Percentiles rank a stretch among this genome's conserved stretches.
Conservation (phyloP, 768 basidiomycete genomes). For the Tulasnella sp. region DNA sequence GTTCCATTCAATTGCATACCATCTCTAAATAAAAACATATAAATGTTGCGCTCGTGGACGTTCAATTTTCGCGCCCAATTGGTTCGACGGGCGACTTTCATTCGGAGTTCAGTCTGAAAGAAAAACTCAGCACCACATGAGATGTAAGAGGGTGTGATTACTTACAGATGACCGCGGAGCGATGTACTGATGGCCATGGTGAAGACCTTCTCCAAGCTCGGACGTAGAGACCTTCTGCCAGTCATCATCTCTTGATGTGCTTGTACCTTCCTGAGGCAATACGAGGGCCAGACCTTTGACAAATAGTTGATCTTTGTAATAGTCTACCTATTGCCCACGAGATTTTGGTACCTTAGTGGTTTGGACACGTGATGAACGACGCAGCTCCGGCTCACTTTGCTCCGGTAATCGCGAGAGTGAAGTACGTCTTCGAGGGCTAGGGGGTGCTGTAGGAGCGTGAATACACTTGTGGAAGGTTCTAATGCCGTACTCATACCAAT, state of each 20-base stretch:
- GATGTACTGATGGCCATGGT: neutral
- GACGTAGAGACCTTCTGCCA: neutral
- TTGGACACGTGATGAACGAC: constrained; percentile 4
- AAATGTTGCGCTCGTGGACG: constrained; percentile 51
- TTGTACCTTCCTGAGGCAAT: neutral
- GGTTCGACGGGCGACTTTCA: neutral
- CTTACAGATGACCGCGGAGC: neutral
- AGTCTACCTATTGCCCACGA: constrained; percentile 11
- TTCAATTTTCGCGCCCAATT: constrained; percentile 36
- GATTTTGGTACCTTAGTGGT: neutral
- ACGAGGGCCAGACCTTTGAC: constrained; percentile 46
- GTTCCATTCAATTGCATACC: constrained; percentile 28
- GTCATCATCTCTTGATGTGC: neutral
- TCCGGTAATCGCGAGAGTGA: constrained; percentile 14
- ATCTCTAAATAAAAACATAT: constrained; percentile 55
- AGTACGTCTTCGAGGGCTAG: constrained; percentile 22
- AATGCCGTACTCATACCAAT: neutral
- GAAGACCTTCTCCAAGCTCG: neutral
- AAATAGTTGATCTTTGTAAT: constrained; percentile 44
- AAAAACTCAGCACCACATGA: neutral
- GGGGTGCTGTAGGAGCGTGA: constrained; percentile 16
- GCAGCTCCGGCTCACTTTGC: neutral
- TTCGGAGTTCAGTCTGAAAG: neutral
- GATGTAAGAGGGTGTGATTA: neutral
- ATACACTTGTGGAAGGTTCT: neutral